Conservation (phyloP, 2,329 filamentous ascomycete species). For the Penicillium thymicola region DNA sequence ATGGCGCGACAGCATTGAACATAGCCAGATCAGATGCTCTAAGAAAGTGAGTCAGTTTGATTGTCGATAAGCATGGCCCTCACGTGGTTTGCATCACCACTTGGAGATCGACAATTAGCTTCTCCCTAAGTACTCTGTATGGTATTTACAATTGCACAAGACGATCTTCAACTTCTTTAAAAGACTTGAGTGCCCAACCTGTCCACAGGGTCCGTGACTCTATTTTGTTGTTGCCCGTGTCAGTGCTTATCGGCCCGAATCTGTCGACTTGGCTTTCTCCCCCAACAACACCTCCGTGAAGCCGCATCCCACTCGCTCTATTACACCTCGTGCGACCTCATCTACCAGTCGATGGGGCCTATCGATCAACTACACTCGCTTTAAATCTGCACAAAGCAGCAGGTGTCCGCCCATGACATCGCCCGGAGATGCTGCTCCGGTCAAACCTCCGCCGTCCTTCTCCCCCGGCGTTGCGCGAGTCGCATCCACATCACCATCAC, state of each 20-base stretch:
- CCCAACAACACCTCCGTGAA: constrained; percentile 17
- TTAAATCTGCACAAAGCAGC: constrained; percentile 25
- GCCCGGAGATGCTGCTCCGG: constrained; percentile 60
- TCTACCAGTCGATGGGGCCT: constrained; percentile 31
- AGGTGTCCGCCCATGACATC: constrained; percentile 65
- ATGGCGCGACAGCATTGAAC: constrained; percentile 22
- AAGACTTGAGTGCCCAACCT: neutral
- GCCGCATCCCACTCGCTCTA: constrained; percentile 5
- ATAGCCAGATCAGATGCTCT: constrained; percentile 5
- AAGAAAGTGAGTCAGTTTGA: constrained; percentile 15
- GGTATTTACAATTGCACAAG: neutral
- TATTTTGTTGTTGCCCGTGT: constrained; percentile 1
- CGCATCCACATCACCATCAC: constrained; percentile 62
- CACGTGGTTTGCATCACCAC: constrained; percentile 27
- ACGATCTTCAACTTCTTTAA: neutral
- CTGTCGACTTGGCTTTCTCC: constrained; percentile 15
- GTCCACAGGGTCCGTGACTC: neutral
- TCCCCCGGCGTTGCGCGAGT: constrained; percentile 62
- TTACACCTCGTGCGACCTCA: constrained; percentile 1
- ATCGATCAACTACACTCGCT: constrained; percentile 18
- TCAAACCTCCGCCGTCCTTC: constrained; percentile 67
- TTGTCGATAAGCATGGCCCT: constrained; percentile 21
- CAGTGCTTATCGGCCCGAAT: constrained; percentile 14
- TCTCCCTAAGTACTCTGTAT: neutral
- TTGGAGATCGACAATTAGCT: constrained; percentile 10